These are phyloP conservation scores for Fusarium torreyae DNA, from an alignment of 2,329 filamentous ascomycete genomes.

Conservation along the genomic window DNA sequence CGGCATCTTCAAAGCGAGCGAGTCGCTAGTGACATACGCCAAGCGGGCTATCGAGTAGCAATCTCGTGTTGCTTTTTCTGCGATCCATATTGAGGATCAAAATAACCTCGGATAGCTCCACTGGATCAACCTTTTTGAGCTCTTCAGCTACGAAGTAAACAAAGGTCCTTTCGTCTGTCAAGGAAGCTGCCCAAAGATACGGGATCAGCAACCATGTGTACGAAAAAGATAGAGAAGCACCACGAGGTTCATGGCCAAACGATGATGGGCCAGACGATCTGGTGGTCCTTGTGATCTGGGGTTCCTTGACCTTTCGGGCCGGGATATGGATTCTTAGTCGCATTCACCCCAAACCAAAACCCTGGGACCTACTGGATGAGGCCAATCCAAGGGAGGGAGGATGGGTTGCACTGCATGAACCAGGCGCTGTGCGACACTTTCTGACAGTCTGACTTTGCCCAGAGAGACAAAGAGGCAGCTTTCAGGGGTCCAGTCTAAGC, in stretches of 20 bases:
- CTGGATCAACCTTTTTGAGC: constrained; percentile 1
- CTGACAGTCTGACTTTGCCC: constrained; percentile 16
- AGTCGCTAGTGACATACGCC: constrained; percentile 37
- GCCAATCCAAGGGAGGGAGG: constrained; percentile 1
- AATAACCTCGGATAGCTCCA: not conserved
- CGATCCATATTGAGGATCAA: not conserved
- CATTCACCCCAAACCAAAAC: constrained; percentile 28
- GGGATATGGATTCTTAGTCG: not conserved
- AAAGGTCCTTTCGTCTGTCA: not conserved
- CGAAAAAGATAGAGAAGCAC: not conserved
- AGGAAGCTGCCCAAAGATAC: not conserved
- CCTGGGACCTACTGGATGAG: constrained; percentile 24
- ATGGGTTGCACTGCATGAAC: constrained; percentile 29
- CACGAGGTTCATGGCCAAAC: constrained; percentile 4
- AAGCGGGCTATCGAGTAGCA: constrained; percentile 23
- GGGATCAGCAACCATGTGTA: too few relatives aligned
- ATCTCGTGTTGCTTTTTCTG: constrained; percentile 36
- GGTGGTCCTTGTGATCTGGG: constrained; percentile 4
- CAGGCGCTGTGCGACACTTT: constrained; percentile 30
- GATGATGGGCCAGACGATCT: constrained; percentile 12
- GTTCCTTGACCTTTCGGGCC: not conserved
- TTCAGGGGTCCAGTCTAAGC: constrained; percentile 37
- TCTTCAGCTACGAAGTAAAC: constrained; percentile 2
- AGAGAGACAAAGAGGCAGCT: constrained; percentile 1
- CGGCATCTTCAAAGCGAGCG: constrained; percentile 6